These are phyloP conservation scores for Fereydounia khargensis DNA, from an alignment of 1,284 basidiomycete genomes.

Conservation along the genomic window DNA sequence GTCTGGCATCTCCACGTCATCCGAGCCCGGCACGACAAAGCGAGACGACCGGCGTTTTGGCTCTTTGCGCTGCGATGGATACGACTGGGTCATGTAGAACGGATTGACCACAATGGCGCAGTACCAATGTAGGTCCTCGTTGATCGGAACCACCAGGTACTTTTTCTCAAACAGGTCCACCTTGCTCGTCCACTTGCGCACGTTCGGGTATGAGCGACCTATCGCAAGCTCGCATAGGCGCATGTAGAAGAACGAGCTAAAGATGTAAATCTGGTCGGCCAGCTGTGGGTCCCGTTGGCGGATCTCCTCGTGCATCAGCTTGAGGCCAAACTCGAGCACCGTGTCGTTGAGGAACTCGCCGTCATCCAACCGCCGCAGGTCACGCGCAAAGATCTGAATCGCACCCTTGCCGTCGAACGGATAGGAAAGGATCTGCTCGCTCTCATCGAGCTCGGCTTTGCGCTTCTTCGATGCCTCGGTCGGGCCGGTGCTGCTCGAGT, in stretches of 20 bases:
- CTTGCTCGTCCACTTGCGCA: constrained; percentile 89
- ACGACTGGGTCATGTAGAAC: constrained; percentile 30
- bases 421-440: constrained; percentile 27
- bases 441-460: too few relatives aligned
- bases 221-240: constrained; percentile 67
- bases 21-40: too few relatives aligned
- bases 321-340: constrained; percentile 89
- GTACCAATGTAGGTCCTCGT: constrained; percentile 96
- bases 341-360: constrained; percentile 75
- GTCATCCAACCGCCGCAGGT: constrained; percentile 39
- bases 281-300: constrained; percentile 63
- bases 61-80: too few relatives aligned
- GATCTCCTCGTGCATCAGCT: constrained; percentile 63
- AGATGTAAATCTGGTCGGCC: constrained; percentile 77
- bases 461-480: too few relatives aligned
- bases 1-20: too few relatives aligned
- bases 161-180: constrained; percentile 85
- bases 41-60: too few relatives aligned
- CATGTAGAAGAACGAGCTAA: constrained; percentile 97
- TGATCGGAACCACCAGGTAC: constrained; percentile 91
- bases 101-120: constrained; percentile 89
- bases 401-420: constrained; percentile 35
- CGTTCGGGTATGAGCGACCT: constrained; percentile 70
- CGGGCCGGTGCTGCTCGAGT: too few relatives aligned
- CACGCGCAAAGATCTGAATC: constrained; percentile 31